Evolutionary conservation across 768 basidiomycete genomes (phyloP), one percentile per base, ranked within the genome.

Genomic region (Rhizopogon vesiculosus): DNA sequence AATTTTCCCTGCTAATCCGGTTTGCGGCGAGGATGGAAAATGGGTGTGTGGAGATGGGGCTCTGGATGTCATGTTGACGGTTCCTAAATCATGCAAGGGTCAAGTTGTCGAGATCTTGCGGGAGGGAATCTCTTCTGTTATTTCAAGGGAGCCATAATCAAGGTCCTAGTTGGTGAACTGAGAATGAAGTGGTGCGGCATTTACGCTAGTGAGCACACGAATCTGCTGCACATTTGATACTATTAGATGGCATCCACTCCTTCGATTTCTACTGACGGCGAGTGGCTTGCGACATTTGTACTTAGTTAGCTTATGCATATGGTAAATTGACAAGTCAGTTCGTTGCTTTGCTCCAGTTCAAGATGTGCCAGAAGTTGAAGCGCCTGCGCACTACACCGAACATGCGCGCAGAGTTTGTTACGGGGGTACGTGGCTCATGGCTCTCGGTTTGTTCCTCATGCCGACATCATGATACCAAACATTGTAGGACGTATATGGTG

Each of bases 1-100:
- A 3, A 42, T 42, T 42, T 68, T 66, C 39, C 56, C 46, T 42
- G 59, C 66, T 7, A 68, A 67, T 38, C 58, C 66, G 10, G n/a
- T 57, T 18, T 64, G 61, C 38, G 60, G 61, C 25, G 58, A 57
- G 2, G 42, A 19, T 42, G 59, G 55, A 19, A 49, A 38, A 52
- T 61, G 61, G 58, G 12, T 10, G 13, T 3, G 35, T 61, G 61
- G 18, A 42, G n/a, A 18, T 18, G n/a, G 41, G n/a, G 41, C 3
- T 19, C 42, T 42, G 18, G 42, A 42, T 8, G 42, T 42, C 1
- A 41, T 12, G 18, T 42, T 19, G 18, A 42, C 18, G 42, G 42
- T 42, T 10, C 42, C n/a, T 19, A 19, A 18, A 42, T 19, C 42
- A 42, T 18, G 9, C 10, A 42, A 19, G 18, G 6, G 42, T 9